Conservation (phyloP, 1,284 basidiomycete species). For the Sparassis latifolia region DNA sequence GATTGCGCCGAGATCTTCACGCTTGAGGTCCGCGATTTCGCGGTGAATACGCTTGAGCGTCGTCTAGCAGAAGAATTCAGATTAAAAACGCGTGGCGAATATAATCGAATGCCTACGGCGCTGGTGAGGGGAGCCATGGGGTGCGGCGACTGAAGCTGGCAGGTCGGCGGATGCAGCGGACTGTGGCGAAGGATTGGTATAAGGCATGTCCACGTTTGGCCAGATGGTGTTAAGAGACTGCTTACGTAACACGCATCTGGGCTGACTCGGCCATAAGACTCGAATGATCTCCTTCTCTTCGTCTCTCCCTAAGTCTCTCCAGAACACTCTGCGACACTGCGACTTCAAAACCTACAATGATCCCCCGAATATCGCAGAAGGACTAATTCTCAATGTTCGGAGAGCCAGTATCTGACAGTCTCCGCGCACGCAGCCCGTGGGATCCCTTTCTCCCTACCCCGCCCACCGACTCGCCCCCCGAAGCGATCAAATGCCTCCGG, state of each 20-base stretch:
- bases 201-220: no score
- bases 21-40: conserved; percentile 79
- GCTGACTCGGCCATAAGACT: not conserved
- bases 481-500: conserved; percentile 13
- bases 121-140: conserved; percentile 10
- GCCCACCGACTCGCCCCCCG: conserved; percentile 29
- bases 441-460: conserved; percentile 59
- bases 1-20: conserved; percentile 75
- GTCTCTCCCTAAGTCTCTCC: not conserved
- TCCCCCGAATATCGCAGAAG: conserved; percentile 52
- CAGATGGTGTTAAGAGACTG: no score
- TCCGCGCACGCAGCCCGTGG: conserved; percentile 74
- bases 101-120: conserved; percentile 5
- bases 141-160: not conserved
- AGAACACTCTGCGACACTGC: not conserved
- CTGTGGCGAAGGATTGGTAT: no score
- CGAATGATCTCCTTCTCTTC: conserved; percentile 2
- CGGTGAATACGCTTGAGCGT: conserved; percentile 84
- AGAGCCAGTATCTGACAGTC: conserved; percentile 71
- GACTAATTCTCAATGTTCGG: conserved; percentile 53
- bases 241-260: not conserved
- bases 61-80: conserved; percentile 41
- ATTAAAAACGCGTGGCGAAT: not conserved
- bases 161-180: no score
- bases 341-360: conserved; percentile 35